Evolutionary conservation across 495 filamentous ascomycete genomes (phyloP), one percentile per base, ranked within the genome.

Genomic region (Podospora pseudopauciseta): DNA sequence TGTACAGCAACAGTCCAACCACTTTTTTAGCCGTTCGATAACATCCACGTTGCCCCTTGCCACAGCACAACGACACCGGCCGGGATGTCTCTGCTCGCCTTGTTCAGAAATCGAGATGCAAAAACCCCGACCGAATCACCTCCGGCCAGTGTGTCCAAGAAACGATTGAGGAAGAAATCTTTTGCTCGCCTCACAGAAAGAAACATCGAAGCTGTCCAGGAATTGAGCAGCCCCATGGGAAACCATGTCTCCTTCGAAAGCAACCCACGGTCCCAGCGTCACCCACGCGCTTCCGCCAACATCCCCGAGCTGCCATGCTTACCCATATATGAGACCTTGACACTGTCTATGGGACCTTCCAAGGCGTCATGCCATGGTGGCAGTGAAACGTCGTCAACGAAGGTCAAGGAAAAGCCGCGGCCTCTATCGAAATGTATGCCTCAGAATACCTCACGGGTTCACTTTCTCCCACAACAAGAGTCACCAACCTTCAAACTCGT

Each of bases 291-390:
- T 2, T 63, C 65, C 0, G 20, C 66, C 3, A 61, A 65, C 11
- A 55, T 71, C 3, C 74, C 71, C 15, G 60, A 70, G 7, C 64
- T 71, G 2, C 73, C 71, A 7, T 65, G 39, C 13, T 4, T 70
- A 9, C 71, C 71, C 2, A 66, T 72, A 18, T 72, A 75, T 55
- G 28, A 72, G 34, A 65, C 57, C 34, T 63, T 71, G 16, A 60
- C 34, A 49, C 39, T 49, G 6, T 49, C 39, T 49, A 49, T 49
- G 39, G 39, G 39, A 13, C 18, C 39, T 11, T 49, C 39, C 39
- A 18, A 49, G 13, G 39, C 0, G 13, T 13, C 39, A 16, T 3
- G 13, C 39, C 7, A 49, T 49, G 39, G 39, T 3, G 13, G 13
- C 39, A 49, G 39, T 49, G 39, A 49, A 49, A 49, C 39, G 9